A percentile compares a stretch with the other conserved stretches of the same genome.
These are phyloP conservation scores for Ecytonucleospora hepatopenaei DNA, from an alignment of 371 early-diverging fungal genomes.

Conservation along the genomic window DNA sequence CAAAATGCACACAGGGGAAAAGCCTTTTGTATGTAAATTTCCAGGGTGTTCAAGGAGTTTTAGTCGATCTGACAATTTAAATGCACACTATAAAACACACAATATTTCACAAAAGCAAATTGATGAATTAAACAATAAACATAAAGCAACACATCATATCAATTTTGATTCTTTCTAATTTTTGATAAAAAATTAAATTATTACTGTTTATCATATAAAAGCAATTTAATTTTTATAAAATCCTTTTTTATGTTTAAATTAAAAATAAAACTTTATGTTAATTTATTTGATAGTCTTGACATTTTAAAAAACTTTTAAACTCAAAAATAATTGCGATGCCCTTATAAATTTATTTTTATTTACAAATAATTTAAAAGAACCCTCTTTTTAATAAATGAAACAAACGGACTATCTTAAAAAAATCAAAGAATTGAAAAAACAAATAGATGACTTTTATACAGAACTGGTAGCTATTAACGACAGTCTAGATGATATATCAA, in stretches of 20 bases:
- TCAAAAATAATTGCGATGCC: too few species aligned
- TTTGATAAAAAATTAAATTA: conserved; percentile 18
- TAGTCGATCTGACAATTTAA: conserved; percentile 72
- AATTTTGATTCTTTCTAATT: conserved; percentile 6
- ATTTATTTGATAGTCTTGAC: too few species aligned
- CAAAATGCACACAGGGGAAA: conserved; percentile 74
- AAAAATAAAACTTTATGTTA: too few species aligned
- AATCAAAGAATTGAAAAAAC: not conserved
- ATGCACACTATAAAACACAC: conserved; percentile 58
- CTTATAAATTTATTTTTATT: too few species aligned
- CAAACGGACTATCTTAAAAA: too few species aligned
- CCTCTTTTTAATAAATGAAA: too few species aligned
- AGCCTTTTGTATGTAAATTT: conserved; percentile 66
- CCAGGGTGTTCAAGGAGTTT: conserved; percentile 66
- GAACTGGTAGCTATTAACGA: not conserved
- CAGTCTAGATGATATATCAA: not conserved
- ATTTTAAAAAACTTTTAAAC: too few species aligned
- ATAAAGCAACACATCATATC: not conserved
- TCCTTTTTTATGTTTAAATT: too few species aligned
- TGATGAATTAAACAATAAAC: not conserved
- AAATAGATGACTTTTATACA: not conserved
- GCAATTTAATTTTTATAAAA: too few species aligned
- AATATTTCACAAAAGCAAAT: conserved; percentile 14
- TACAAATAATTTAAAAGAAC: too few species aligned
- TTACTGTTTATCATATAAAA: not conserved